A percentile compares a stretch with the other conserved stretches of the same genome.
Evolutionary conservation across 2,329 filamentous ascomycete species (phyloP).

Genomic region (Paecilomyces sp.): DNA sequence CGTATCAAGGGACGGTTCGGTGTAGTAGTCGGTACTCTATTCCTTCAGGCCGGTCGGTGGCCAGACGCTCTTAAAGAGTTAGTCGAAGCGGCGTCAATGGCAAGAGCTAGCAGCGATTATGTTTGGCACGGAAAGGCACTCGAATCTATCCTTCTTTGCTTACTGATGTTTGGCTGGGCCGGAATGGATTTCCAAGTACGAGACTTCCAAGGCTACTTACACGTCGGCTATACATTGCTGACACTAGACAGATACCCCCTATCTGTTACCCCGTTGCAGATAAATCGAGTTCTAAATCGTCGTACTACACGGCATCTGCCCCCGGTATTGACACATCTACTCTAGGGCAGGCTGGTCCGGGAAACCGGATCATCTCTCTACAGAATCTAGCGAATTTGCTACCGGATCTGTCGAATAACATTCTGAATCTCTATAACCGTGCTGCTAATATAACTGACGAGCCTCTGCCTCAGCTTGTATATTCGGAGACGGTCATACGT

Average conservation of each 20-base stretch:
- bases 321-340: slow-evolving; percentile 26
- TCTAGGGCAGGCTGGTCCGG: slow-evolving; percentile 36
- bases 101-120: slow-evolving; percentile 77
- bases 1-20: slow-evolving; percentile 73
- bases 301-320: slow-evolving; percentile 17
- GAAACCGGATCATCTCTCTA: slow-evolving; percentile 39
- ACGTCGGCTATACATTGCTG: neutral
- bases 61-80: slow-evolving; percentile 79
- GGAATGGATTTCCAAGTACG: slow-evolving; percentile 63
- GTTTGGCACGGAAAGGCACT: slow-evolving; percentile 96
- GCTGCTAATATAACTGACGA: slow-evolving; percentile 47
- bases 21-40: slow-evolving; percentile 76
- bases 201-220: neutral
- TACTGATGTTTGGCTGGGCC: slow-evolving; percentile 78
- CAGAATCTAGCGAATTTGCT: slow-evolving; percentile 47
- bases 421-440: slow-evolving; percentile 49
- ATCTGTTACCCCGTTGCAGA: slow-evolving; percentile 46
- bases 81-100: slow-evolving; percentile 67
- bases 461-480: slow-evolving; percentile 46
- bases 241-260: slow-evolving; percentile 41
- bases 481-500: slow-evolving; percentile 51
- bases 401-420: slow-evolving; percentile 51
- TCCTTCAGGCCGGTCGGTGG: slow-evolving; percentile 86
- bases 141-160: slow-evolving; percentile 75
- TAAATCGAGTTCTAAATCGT: slow-evolving; percentile 39